A percentile compares a stretch with the other conserved stretches of the same genome.
phyloP scores from a whole-genome alignment of 164 flowering plant genomes.

The Buxus sempervirens region DNA sequence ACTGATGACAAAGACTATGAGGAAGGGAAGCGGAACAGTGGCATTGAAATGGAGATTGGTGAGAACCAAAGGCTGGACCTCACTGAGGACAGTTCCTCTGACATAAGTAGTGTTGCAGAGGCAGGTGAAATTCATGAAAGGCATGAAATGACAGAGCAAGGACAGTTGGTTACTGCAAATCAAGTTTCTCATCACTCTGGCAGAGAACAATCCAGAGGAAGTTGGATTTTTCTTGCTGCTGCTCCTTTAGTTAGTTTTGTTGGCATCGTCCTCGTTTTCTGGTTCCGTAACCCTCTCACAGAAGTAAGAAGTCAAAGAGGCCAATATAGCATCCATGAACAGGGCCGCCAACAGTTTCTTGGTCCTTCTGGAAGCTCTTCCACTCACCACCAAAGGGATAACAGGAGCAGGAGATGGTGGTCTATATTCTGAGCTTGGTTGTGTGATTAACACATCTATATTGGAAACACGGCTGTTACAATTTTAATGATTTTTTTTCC shows the following conservation, averaged over 20 bases:
- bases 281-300: slow-evolving; percentile 53
- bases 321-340: slow-evolving; percentile 14
- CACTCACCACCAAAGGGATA: slow-evolving; percentile 28
- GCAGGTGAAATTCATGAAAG: slow-evolving; percentile 27
- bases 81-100: slow-evolving; percentile 44
- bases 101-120: slow-evolving; percentile 18
- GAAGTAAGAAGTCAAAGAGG: slow-evolving; percentile 26
- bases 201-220: slow-evolving; percentile 32
- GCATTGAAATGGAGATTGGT: slow-evolving; percentile 12
- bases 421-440: slow-evolving; percentile 31
- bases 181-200: slow-evolving; percentile 14
- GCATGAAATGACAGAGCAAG: slow-evolving; percentile 9
- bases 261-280: slow-evolving; percentile 69
- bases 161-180: slow-evolving; percentile 11
- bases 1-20: slow-evolving; percentile 82
- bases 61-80: slow-evolving; percentile 27
- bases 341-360: slow-evolving; percentile 20
- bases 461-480: neutral
- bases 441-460: neutral
- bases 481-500: too few species aligned
- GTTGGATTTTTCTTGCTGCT: slow-evolving; percentile 74
- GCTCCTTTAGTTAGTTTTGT: slow-evolving; percentile 70
- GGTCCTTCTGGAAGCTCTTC: slow-evolving; percentile 17
- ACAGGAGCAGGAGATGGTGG: slow-evolving; percentile 73
- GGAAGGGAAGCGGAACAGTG: slow-evolving; percentile 32